Evolutionary conservation across 371 early-diverging fungal genomes (phyloP), one percentile per base, ranked within the genome.

Genomic region (Mucor indicus): DNA sequence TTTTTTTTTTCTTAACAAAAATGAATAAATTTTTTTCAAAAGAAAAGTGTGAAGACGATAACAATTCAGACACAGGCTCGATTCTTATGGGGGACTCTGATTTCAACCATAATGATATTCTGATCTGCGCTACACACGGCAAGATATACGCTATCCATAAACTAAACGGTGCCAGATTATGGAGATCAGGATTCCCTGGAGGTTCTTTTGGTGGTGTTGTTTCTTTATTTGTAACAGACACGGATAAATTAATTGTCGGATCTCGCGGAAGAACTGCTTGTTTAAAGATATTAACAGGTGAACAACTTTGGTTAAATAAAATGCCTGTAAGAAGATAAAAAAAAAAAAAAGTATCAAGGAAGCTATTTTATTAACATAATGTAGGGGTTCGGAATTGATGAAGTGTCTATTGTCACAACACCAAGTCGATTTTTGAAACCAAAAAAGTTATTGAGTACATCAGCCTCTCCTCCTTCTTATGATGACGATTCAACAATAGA

Each of bases 221-320:
- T 0, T 68, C 69, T n/a, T 9, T 68, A 1, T 68, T 64, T 50
- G 47, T 68, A 11, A 58, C 59, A 2, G 64, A 68, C 36, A 27
- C 37, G 3, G 59, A 58, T 38, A 54, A 52, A 9, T 9, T 68
- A 2, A 15, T 68, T 16, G 61, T 45, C 2, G 59, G 47, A 24
- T 51, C 46, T 3, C 46, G 31, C 10, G 69, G 64, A 1, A 57
- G 38, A 38, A 60, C 59, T 11, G 50, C 51, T 0, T 55, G 56
- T 36, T 11, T 64, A 15, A 41, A 58, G 27, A 27, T 64, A 1
- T 41, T 44, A 32, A 68, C 55, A 4, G 69, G 64, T 22, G 35
- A 50, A 23, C 39, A 32, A 5, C 11, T 49, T 8, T 71, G 71
- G 71, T 33, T 55, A 4, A 71, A 71, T 38, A 45, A 48, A 2